Conservation (phyloP, 2,329 filamentous ascomycete species). For the Penicillium occitanis region DNA sequence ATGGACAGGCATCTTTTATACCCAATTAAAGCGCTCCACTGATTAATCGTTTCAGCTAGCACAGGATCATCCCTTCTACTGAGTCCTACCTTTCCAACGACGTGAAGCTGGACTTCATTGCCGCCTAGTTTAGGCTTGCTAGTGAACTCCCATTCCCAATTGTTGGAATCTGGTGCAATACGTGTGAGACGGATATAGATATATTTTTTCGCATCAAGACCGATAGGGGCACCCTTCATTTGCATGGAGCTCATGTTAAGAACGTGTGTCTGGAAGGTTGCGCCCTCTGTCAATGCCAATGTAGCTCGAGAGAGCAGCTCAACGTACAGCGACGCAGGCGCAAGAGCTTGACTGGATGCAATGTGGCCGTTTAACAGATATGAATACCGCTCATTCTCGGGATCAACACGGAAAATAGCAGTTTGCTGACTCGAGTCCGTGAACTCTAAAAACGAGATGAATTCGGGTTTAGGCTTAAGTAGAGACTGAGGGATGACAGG, state of each 20-base stretch:
- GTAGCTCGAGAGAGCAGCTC: slow-evolving; percentile 16
- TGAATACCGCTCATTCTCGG: slow-evolving; percentile 16
- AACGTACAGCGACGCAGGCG: slow-evolving; percentile 17
- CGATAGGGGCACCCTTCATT: slow-evolving; percentile 18
- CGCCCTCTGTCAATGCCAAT: neutral
- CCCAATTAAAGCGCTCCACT: slow-evolving; percentile 18
- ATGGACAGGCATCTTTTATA: slow-evolving; percentile 16
- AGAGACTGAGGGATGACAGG: neutral
- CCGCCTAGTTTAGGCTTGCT: slow-evolving; percentile 6
- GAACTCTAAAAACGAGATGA: slow-evolving; percentile 15
- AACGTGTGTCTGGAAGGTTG: slow-evolving; percentile 12
- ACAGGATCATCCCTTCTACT: slow-evolving; percentile 13
- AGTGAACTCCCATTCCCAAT: slow-evolving; percentile 15
- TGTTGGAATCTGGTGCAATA: neutral
- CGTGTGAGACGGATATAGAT: slow-evolving; percentile 16
- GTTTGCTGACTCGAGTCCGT: slow-evolving; percentile 6
- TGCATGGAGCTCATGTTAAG: slow-evolving; percentile 14
- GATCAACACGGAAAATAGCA: slow-evolving; percentile 16
- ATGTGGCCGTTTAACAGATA: slow-evolving; percentile 17
- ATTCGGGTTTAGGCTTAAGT: slow-evolving; percentile 1
- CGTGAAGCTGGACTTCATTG: slow-evolving; percentile 12
- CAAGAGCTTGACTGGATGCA: slow-evolving; percentile 17
- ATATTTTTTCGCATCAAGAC: slow-evolving; percentile 15
- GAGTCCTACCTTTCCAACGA: slow-evolving; percentile 10
- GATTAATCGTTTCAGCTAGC: slow-evolving; percentile 14